Evolutionary conservation across 1,139 yeast species (phyloP), one percentile per base, ranked within the genome.

Genomic region (Kodamaea suecica): DNA sequence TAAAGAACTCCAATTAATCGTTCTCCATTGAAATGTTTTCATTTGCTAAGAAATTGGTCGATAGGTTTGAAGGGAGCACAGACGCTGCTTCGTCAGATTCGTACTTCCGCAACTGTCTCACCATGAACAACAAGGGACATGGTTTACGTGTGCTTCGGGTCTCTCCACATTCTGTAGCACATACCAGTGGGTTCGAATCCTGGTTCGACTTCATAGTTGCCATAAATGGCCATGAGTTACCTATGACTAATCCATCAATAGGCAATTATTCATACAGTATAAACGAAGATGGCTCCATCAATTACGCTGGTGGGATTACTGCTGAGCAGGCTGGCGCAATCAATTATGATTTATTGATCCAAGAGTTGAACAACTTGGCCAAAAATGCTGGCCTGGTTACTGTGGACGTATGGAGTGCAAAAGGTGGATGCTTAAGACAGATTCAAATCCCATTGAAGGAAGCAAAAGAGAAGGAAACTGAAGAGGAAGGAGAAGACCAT

Each of bases 131-230:
- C 44, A 58, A 61, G 32, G 75, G 76, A 1, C 61, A 67, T 42
- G 76, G 63, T 1, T 59, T 70, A 29, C 53, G 76, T 33, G 68
- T 70, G 4, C 50, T 70, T 34, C 52, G 53, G 24, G 73, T 70
- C 14, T 54, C 45, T 8, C 73, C 75, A 6, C 70, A 66, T 30
- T 67, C 74, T 4, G 31, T 47, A 6, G 75, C 67, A 1, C 64
- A 63, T 34, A 45, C 50, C 28, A 45, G 50, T 3, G 74, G 73
- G 1, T 56, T 92, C 17, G 95, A 87, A 57, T 73, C 95, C 8
- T 81, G 87, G 78, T 92, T 90, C 53, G 97, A 92, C 56, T 90
- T 72, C 53, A 78, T 92, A 31, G 73, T 88, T 19, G 82, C 84
- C 2, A 66, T 90, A 41, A 85, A 90, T 50, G 87, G 85, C 33